Base-by-base conservation (phyloP, 2,329 filamentous ascomycete genomes). In the Pestalotiopsis sp. region DNA sequence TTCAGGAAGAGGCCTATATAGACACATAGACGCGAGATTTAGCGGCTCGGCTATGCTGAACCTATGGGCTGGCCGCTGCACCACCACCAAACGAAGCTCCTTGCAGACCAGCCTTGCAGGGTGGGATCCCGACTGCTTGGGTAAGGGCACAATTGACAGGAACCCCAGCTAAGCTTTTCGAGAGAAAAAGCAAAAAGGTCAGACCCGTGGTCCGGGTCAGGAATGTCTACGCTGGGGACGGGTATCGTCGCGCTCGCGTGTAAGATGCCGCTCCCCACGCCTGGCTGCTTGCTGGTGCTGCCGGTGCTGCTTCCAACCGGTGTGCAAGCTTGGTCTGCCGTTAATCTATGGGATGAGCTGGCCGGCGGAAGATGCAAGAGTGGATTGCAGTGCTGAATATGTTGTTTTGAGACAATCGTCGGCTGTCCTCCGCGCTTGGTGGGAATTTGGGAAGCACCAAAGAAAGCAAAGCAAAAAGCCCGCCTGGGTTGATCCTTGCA, bases 111-210 rank as follows among this genome's bases (percentile, higher is more conserved):
- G 49, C 39, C 41, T 52, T 66, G 45, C 64, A 66, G 49, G 23
- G 38, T 12, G 5, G 25, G 64, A 52, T 57, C 11, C 64, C 62
- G 62, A 64, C 62, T 31, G 41, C 62, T 52, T 64, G 62, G 62
- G 20, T 64, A 63, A 23, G 41, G 39, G 41, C 23, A 56, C 31
- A 12, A 25, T 11, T 64, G 62, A 49, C 23, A 56, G 23, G 45
- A 38, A 13, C 45, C 45, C 39, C 13, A 58, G 52, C 45, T 27
- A 63, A 63, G 60, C 60, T 38, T 52, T 25, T 66, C 62, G 14
- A 39, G 13, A 23, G 64, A 58, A 66, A 66, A 66, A 66, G 64
- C 64, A 66, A 66, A 45, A 12, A 58, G 13, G n/a, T 11, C 20
- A 14, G n/a, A 39, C 20, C 49, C 13, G 31, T 25, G 36, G 20